A percentile compares a stretch with the other conserved stretches of the same genome.
Conservation (phyloP, 108 stramenopile species). For the Fragilaria crotonensis region DNA sequence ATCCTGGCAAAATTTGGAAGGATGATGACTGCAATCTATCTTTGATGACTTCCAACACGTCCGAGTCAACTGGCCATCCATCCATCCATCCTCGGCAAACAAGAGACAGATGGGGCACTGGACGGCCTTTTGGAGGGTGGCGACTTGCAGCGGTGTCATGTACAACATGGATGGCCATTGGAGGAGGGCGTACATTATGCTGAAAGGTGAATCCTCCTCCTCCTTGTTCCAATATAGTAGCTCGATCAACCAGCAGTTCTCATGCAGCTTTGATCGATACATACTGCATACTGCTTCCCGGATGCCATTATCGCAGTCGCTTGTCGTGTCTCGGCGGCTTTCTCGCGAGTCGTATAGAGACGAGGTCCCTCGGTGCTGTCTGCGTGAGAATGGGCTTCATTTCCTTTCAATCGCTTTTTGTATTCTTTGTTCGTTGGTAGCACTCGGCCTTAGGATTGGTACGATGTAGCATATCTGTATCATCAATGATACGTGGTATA, state of each 20-base stretch:
- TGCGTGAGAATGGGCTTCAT: too few species aligned
- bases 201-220: conserved; percentile 57
- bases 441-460: too few species aligned
- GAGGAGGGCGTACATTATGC: conserved; percentile 69
- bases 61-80: conserved; percentile 56
- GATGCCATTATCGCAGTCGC: conserved; percentile 59
- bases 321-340: conserved; percentile 42
- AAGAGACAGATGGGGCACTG: conserved; percentile 42
- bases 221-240: conserved; percentile 22
- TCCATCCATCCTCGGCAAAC: conserved; percentile 70
- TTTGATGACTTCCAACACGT: conserved; percentile 15
- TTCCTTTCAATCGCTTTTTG: too few species aligned
- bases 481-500: too few species aligned
- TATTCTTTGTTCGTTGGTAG: too few species aligned
- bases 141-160: conserved; percentile 61
- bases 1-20: conserved; percentile 40
- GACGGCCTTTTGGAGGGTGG: conserved; percentile 42
- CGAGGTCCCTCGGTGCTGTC: conserved; percentile 13
- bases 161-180: conserved; percentile 68
- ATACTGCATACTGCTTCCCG: conserved; percentile 71
- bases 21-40: conserved; percentile 33
- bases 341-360: conserved; percentile 39
- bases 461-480: too few species aligned
- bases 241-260: conserved; percentile 58
- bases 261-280: conserved; percentile 53